phyloP scores from a whole-genome alignment of 176 grass and related monocot species.

The Eleusine indica region DNA sequence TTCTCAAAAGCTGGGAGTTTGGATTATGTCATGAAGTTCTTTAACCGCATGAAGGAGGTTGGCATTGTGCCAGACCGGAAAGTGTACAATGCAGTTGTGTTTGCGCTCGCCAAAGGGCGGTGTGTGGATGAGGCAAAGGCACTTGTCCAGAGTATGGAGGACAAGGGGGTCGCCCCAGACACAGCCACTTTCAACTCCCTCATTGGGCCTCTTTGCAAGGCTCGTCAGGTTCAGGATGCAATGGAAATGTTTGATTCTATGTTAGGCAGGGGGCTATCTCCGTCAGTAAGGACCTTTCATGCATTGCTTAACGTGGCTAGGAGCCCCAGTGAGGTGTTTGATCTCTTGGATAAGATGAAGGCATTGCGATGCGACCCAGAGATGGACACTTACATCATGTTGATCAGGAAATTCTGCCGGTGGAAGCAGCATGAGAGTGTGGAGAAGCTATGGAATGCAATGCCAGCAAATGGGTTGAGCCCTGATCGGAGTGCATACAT shows the following conservation, averaged over 20 bases:
- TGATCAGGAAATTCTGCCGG: slow-evolving; percentile 78
- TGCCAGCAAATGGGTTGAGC: slow-evolving; percentile 62
- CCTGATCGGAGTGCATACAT: slow-evolving; percentile 82
- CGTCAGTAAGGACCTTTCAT: slow-evolving; percentile 82
- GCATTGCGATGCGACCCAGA: slow-evolving; percentile 37
- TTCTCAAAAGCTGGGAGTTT: slow-evolving; percentile 82
- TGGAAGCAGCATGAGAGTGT: slow-evolving; percentile 76
- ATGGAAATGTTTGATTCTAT: slow-evolving; percentile 72
- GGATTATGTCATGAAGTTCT: slow-evolving; percentile 74
- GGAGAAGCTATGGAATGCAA: slow-evolving; percentile 71
- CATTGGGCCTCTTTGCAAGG: slow-evolving; percentile 76
- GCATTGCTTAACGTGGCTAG: slow-evolving; percentile 62
- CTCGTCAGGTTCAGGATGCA: slow-evolving; percentile 57
- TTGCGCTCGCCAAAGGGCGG: slow-evolving; percentile 67
- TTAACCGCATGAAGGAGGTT: slow-evolving; percentile 70
- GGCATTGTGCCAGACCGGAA: slow-evolving; percentile 66
- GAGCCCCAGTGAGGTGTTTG: slow-evolving; percentile 61
- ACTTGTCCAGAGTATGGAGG: slow-evolving; percentile 68
- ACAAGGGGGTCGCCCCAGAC: slow-evolving; percentile 58
- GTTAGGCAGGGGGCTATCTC: slow-evolving; percentile 54
- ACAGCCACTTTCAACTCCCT: slow-evolving; percentile 76
- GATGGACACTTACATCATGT: slow-evolving; percentile 83
- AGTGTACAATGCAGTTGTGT: slow-evolving; percentile 74
- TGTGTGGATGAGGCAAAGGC: slow-evolving; percentile 66
- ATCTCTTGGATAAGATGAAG: slow-evolving; percentile 69